Evolutionary conservation across 225 moss, liverwort and hornwort species (phyloP).

Genomic region (Sphagnum contortum): DNA sequence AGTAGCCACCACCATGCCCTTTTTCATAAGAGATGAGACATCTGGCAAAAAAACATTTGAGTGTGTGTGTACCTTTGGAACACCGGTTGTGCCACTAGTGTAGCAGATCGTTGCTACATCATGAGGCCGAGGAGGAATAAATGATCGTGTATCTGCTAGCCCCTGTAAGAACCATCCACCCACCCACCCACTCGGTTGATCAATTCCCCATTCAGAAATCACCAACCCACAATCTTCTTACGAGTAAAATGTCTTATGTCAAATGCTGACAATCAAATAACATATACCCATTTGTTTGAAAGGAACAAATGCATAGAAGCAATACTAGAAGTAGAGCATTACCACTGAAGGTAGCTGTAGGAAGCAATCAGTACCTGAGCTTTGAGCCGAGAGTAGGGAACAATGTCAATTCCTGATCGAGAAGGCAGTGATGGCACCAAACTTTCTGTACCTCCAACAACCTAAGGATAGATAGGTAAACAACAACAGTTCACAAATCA

Average conservation of each 20-base stretch:
- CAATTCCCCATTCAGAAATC: too few species aligned
- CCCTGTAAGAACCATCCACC: slow-evolving; percentile 29
- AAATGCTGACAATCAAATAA: neutral
- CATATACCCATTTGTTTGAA: too few species aligned
- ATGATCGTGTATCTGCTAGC: slow-evolving; percentile 49
- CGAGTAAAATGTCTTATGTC: neutral
- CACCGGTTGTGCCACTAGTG: slow-evolving; percentile 94
- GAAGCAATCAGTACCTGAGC: slow-evolving; percentile 35
- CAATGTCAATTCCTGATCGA: slow-evolving; percentile 66
- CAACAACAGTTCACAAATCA: neutral
- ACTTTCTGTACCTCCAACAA: slow-evolving; percentile 57
- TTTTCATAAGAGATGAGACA: too few species aligned
- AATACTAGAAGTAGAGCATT: too few species aligned
- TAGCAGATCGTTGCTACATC: slow-evolving; percentile 91
- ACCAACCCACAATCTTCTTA: neutral
- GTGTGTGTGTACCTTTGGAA: slow-evolving; percentile 54
- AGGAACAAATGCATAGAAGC: too few species aligned
- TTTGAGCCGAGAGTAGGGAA: slow-evolving; percentile 65
- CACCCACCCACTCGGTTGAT: too few species aligned
- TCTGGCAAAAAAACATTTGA: too few species aligned
- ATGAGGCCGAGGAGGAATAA: slow-evolving; percentile 61
- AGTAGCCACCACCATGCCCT: too few species aligned
- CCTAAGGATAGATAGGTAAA: slow-evolving; percentile 18
- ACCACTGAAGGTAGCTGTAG: too few species aligned
- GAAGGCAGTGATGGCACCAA: slow-evolving; percentile 40